Conservation (phyloP, 2,329 filamentous ascomycete genomes). For the Conoideocrella luteorostrata region DNA sequence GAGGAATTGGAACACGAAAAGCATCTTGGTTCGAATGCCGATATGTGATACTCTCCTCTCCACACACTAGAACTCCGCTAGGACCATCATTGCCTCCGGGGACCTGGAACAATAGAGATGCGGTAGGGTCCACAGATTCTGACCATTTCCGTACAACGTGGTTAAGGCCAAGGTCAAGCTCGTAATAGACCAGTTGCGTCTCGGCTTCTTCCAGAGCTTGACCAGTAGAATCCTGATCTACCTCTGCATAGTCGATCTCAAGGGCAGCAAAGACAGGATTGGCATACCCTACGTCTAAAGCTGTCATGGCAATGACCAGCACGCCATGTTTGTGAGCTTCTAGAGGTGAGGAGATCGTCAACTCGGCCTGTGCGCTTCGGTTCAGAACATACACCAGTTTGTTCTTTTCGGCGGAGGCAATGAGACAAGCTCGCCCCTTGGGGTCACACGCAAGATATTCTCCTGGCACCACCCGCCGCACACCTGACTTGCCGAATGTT, state of each 20-base stretch:
- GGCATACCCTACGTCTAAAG: constrained; percentile 91
- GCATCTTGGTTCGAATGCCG: constrained; percentile 92
- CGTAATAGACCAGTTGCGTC: constrained; percentile 93
- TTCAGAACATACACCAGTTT: constrained; percentile 99
- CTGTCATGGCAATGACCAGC: constrained; percentile 79
- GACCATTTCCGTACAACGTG: constrained; percentile 97
- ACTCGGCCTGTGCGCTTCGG: constrained; percentile 85
- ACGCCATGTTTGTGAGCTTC: constrained; percentile 94
- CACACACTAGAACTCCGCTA: constrained; percentile 90
- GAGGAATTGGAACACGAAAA: constrained; percentile 82
- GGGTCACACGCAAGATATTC: constrained; percentile 95
- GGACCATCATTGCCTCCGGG: constrained; percentile 90
- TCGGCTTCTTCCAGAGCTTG: constrained; percentile 75
- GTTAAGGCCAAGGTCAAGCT: constrained; percentile 92
- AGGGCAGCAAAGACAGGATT: constrained; percentile 95
- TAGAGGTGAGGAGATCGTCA: constrained; percentile 93
- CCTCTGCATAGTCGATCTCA: constrained; percentile 87
- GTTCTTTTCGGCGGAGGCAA: constrained; percentile 95
- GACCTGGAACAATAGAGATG: constrained; percentile 88
- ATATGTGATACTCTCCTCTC: constrained; percentile 91
- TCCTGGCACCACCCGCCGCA: constrained; percentile 87
- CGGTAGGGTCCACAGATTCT: constrained; percentile 83
- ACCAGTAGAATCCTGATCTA: constrained; percentile 84
- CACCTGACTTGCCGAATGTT: constrained; percentile 95
- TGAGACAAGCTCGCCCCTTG: constrained; percentile 89